Conservation (phyloP, 345 rosid species). For the Kernera saxatilis region DNA sequence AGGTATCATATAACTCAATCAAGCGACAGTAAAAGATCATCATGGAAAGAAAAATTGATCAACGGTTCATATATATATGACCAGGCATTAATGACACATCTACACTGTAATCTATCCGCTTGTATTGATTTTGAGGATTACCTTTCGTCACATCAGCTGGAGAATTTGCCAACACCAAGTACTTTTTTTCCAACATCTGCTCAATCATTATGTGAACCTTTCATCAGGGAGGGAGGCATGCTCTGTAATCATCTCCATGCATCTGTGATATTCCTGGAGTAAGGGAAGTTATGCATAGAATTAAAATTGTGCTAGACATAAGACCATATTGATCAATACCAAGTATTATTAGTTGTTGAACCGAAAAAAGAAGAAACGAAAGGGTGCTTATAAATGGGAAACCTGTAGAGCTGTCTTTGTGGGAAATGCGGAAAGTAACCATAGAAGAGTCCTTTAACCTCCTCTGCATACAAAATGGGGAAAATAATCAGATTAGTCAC, state of each 20-base stretch:
- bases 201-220: conserved; percentile 5
- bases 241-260: conserved; percentile 35
- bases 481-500: too few species aligned
- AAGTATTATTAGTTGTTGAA: conserved; percentile 69
- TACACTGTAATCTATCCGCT: conserved; percentile 29
- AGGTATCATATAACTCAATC: background rate
- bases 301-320: background rate
- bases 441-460: too few species aligned
- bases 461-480: too few species aligned
- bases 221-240: conserved; percentile 6
- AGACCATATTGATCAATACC: conserved; percentile 39
- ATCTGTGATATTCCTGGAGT: conserved; percentile 56
- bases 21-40: background rate
- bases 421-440: too few species aligned
- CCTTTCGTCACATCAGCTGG: conserved; percentile 82
- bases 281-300: background rate
- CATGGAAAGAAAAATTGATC: background rate
- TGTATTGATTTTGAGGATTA: conserved; percentile 26
- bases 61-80: background rate
- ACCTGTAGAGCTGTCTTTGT: too few species aligned
- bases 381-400: too few species aligned
- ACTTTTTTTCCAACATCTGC: conserved; percentile 73
- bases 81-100: conserved; percentile 54
- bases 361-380: too few species aligned
- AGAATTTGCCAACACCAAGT: conserved; percentile 57